A percentile compares a stretch with the other conserved stretches of the same genome.
Evolutionary conservation across 441 rosid genomes (phyloP).

Genomic region (Bruguiera hainesii): DNA sequence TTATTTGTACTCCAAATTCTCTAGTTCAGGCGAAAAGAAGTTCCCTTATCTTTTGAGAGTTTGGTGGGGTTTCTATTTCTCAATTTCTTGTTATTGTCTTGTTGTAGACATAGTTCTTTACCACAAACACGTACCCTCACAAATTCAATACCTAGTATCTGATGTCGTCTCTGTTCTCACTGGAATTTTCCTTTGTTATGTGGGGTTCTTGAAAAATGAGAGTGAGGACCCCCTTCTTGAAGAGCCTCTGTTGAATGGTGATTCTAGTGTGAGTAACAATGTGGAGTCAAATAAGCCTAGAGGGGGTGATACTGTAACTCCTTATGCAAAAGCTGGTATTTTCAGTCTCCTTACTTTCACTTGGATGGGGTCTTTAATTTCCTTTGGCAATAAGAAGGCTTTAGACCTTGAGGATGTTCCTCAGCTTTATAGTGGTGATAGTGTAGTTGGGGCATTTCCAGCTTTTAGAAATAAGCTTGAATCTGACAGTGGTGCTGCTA

Average conservation of each 20-base stretch:
- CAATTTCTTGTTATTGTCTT: constrained; percentile 55
- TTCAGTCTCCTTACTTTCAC: constrained; percentile 61
- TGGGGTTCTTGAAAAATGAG: constrained; percentile 45
- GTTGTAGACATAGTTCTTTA: constrained; percentile 44
- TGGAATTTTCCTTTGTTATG: constrained; percentile 56
- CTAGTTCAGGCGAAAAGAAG: constrained; percentile 25
- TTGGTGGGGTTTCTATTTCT: constrained; percentile 68
- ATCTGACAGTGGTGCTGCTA: constrained; percentile 32
- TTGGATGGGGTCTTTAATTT: constrained; percentile 67
- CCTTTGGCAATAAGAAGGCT: constrained; percentile 67
- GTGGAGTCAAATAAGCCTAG: constrained; percentile 27
- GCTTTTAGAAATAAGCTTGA: constrained; percentile 45
- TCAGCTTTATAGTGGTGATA: constrained; percentile 57
- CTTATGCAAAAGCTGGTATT: constrained; percentile 58
- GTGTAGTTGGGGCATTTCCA: constrained; percentile 46
- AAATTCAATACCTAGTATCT: constrained; percentile 36
- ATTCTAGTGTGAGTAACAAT: constrained; percentile 29
- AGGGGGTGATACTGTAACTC: constrained; percentile 47
- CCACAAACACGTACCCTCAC: constrained; percentile 26
- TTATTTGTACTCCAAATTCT: constrained; percentile 32
- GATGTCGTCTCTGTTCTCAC: constrained; percentile 45
- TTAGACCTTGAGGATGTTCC: constrained; percentile 84
- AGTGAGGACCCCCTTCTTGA: constrained; percentile 36
- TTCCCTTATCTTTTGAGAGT: constrained; percentile 53
- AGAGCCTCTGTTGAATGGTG: constrained; percentile 57